Percentiles rank a stretch among this genome's conserved stretches.
Conservation (phyloP, 2,329 filamentous ascomycete genomes). For the Penicillium sp. region DNA sequence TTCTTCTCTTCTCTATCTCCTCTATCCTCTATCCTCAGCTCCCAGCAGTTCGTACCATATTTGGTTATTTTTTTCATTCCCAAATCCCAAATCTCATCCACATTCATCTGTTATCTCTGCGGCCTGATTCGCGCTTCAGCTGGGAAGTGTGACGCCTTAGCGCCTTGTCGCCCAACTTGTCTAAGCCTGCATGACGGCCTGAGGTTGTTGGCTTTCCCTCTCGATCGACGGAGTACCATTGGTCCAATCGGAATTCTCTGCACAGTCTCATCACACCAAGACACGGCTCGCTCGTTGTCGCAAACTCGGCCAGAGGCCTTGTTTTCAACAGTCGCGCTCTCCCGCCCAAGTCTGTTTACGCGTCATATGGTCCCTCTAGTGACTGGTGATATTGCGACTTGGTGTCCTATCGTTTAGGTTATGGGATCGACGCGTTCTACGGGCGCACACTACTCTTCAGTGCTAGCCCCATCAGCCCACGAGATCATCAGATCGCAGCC, state of each 20-base stretch:
- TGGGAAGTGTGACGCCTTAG: conserved; percentile 24
- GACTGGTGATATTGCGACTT: conserved; percentile 17
- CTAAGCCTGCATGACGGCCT: conserved; percentile 25
- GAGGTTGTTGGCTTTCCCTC: conserved; percentile 17
- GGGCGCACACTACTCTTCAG: conserved; percentile 60
- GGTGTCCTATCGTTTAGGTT: conserved; percentile 16
- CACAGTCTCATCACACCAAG: conserved; percentile 14
- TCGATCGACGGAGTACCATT: conserved; percentile 12
- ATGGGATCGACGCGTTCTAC: conserved; percentile 47
- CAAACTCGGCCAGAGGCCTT: conserved; percentile 13
- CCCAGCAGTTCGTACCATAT: not conserved
- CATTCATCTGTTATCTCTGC: conserved; percentile 5
- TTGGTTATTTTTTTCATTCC: not conserved
- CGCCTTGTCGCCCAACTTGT: conserved; percentile 31
- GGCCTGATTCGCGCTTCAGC: conserved; percentile 18
- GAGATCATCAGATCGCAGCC: conserved; percentile 39
- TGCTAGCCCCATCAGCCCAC: conserved; percentile 45
- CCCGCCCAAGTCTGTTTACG: conserved; percentile 21
- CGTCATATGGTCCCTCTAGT: conserved; percentile 28
- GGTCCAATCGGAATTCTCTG: conserved; percentile 19
- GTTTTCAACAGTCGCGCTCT: conserved; percentile 13
- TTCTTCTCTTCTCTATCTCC: not conserved
- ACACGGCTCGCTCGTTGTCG: conserved; percentile 15
- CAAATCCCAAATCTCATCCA: not conserved
- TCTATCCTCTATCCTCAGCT: conserved; percentile 1